Evolutionary conservation across 352 stramenopile species (phyloP), one percentile per base, ranked within the genome.

Genomic region (Phytophthora pistaciae): DNA sequence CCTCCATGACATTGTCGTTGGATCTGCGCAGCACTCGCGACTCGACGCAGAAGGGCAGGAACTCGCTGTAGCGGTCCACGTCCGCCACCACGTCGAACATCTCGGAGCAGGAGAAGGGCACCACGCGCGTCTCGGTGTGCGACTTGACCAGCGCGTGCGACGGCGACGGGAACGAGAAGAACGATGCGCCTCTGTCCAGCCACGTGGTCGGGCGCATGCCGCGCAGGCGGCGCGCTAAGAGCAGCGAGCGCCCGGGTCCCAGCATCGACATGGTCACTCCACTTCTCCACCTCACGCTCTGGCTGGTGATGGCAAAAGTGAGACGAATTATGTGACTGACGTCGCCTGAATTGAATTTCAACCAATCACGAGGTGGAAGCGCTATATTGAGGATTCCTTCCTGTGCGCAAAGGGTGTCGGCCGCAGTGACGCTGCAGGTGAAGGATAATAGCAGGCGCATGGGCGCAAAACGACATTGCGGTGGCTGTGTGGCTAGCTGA

Each of bases 21-120:
- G 85, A 82, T 3, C 77, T 76, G 23, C 86, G 79, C 64, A 95
- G 73, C 61, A 95, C 84, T 36, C 80, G 77, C 33, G 88, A 95
- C 56, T 93, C 80, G 29, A 93, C 87, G 56, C 88, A 95, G 67
- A 95, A 95, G 38, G 88, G 88, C 46, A 95, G 68, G 67, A 95
- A 95, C 61, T 92, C 80, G 60, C 72, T 73, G 76, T 95, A 95
- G 14, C 70, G 72, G 44, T 86, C 72, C 25, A 95, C 88, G 49
- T 95, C 85, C 0, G 79, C 87, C 27, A 95, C 87, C 11, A 95
- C 88, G 56, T 92, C 85, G 68, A 87, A 95, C 88, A 95, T 93
- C 42, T 93, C 82, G 29, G 85, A 74, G 50, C 74, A 82, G 36
- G 85, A 87, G 72, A 94, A 95, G 20, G 88, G 88, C 61, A 95